Evolutionary conservation across 2,329 filamentous ascomycete genomes (phyloP).

Genomic region (Dactylellina drechsleri): DNA sequence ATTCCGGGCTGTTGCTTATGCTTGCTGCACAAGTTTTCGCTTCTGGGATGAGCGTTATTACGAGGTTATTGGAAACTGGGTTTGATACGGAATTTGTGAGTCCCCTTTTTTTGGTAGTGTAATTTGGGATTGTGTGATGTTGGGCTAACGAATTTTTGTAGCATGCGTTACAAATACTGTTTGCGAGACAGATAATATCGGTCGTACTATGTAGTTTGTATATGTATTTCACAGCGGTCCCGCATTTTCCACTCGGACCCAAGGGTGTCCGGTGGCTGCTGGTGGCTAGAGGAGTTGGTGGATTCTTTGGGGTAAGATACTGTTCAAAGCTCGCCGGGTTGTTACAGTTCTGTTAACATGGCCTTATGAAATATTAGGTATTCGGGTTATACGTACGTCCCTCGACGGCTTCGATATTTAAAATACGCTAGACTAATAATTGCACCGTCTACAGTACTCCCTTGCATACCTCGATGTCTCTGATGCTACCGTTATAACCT

Average conservation of each 20-base stretch:
- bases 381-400: slow-evolving; percentile 58
- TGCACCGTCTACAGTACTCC: slow-evolving; percentile 64
- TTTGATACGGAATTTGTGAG: slow-evolving; percentile 54
- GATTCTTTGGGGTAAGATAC: slow-evolving; percentile 60
- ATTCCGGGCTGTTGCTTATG: slow-evolving; percentile 51
- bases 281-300: slow-evolving; percentile 73
- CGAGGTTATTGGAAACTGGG: slow-evolving; percentile 43
- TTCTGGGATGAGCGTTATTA: slow-evolving; percentile 50
- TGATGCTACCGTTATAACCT: slow-evolving; percentile 89
- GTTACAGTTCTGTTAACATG: slow-evolving; percentile 4
- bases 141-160: slow-evolving; percentile 60
- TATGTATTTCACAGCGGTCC: slow-evolving; percentile 76
- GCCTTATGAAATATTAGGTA: slow-evolving; percentile 52
- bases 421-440: slow-evolving; percentile 21
- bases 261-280: slow-evolving; percentile 75
- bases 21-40: slow-evolving; percentile 49
- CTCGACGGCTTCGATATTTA: neutral
- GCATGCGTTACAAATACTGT: slow-evolving; percentile 85
- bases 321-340: neutral
- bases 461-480: slow-evolving; percentile 82
- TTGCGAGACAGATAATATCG: slow-evolving; percentile 81
- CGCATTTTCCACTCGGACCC: slow-evolving; percentile 76
- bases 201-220: slow-evolving; percentile 73
- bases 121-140: neutral
- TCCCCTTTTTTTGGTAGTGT: neutral